Evolutionary conservation across 129 eudicot genomes (phyloP), one percentile per base, ranked within the genome.

Genomic region (Flaveria brownii): DNA sequence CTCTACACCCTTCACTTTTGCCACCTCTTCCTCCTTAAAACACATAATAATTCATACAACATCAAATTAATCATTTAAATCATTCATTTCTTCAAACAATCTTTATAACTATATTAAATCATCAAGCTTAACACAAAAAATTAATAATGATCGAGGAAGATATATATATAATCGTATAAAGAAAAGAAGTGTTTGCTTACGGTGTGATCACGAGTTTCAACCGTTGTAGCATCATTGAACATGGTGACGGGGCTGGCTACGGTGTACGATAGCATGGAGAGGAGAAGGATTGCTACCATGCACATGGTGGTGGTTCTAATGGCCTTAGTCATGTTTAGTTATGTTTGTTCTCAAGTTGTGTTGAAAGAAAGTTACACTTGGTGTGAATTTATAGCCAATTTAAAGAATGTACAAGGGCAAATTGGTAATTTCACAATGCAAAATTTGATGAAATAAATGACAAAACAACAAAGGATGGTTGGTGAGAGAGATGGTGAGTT

Each of bases 231-330:
- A 11, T 84, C 87, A 60, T 79, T 77, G 56, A 78, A 84, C 12
- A 84, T 59, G 3, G 88, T 83, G 55, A 30, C 71, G 11, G 81
- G 78, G 16, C 96, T 84, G 36, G 88, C 89, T 9, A 64, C 17
- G 55, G 90, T 69, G 84, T 18, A 77, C 0, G 85, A 56, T 71
- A 87, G 36, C 60, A 72, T 51, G 26, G 80, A 74, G 46, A 80
- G 26, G 75, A 90, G 79, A 70, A 88, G 82, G 72, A 86, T 71
- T 41, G 89, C 69, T 69, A 82, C 20, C 76, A 85, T 86, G 91
- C 89, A 90, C 16, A 87, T 74, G 69, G 77, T 72, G 70, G 84
- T 84, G 82, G 69, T 25, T 66, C 75, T 82, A 68, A 78, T 66
- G 61, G 70, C 52, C 70, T 64, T 87, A 67, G 87, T 74, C 96